These are phyloP conservation scores for Alternaria novae-zelandiae DNA, from an alignment of 2,329 filamentous ascomycete genomes.

Conservation along the genomic window DNA sequence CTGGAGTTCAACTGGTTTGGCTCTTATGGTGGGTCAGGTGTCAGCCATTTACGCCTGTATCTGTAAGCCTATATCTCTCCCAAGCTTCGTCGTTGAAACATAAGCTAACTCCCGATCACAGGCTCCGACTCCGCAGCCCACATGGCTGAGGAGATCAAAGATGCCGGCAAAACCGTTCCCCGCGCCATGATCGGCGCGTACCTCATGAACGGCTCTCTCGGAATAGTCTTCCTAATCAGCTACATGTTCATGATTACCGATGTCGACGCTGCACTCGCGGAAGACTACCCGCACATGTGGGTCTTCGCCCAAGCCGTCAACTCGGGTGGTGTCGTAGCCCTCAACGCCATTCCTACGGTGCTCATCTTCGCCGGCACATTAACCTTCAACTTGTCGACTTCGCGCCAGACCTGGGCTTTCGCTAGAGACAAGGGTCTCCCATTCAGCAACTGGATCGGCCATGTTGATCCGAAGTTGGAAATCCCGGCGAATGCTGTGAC, in stretches of 20 bases:
- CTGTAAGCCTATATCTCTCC: slow-evolving; percentile 25
- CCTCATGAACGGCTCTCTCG: slow-evolving; percentile 48
- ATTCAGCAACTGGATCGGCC: slow-evolving; percentile 37
- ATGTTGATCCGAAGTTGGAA: slow-evolving; percentile 33
- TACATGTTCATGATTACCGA: slow-evolving; percentile 46
- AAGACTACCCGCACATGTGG: slow-evolving; percentile 47
- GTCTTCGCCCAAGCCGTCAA: slow-evolving; percentile 39
- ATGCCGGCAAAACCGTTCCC: slow-evolving; percentile 51
- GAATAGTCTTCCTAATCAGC: slow-evolving; percentile 43
- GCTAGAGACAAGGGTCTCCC: slow-evolving; percentile 45
- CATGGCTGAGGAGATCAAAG: slow-evolving; percentile 53
- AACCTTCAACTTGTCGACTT: slow-evolving; percentile 39
- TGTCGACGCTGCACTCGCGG: slow-evolving; percentile 34
- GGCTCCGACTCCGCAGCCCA: slow-evolving; percentile 52
- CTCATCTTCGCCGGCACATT: slow-evolving; percentile 42
- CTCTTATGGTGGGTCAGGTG: slow-evolving; percentile 51
- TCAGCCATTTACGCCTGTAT: slow-evolving; percentile 46
- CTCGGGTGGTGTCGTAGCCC: slow-evolving; percentile 34
- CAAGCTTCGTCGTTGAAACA: not conserved
- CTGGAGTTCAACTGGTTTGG: slow-evolving; percentile 49
- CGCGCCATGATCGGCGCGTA: slow-evolving; percentile 52
- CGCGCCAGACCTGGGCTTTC: slow-evolving; percentile 47
- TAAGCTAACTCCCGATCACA: slow-evolving; percentile 20
- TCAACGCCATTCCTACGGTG: slow-evolving; percentile 40
- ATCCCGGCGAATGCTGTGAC: slow-evolving; percentile 43